These are phyloP conservation scores for Pontederia crassipes DNA, from an alignment of 176 grass and related monocot genomes.

Conservation along the genomic window DNA sequence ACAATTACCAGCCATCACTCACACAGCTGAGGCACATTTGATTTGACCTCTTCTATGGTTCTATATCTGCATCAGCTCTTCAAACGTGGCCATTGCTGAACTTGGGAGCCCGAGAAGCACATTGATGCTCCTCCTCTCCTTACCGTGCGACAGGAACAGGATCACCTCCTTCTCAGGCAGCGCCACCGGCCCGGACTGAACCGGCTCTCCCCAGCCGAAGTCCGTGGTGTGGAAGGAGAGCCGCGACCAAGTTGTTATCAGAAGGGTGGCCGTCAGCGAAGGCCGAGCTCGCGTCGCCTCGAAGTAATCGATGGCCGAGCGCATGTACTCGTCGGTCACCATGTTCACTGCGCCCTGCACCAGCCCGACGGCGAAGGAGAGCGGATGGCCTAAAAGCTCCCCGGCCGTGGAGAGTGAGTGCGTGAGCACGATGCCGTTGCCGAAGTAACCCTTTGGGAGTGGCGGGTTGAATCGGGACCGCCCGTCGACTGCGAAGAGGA, in stretches of 20 bases:
- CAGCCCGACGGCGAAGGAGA: conserved; percentile 36
- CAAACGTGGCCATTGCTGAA: conserved; percentile 68
- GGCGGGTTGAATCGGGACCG: conserved; percentile 46
- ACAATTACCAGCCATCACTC: too few species aligned
- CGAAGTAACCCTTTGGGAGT: conserved; percentile 61
- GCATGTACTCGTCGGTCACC: conserved; percentile 85
- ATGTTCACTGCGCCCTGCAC: conserved; percentile 56
- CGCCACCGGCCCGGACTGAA: conserved; percentile 65
- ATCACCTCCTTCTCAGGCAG: conserved; percentile 92
- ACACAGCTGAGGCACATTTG: not conserved
- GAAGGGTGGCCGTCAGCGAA: conserved; percentile 67
- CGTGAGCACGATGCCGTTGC: conserved; percentile 80
- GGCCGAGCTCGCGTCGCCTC: conserved; percentile 68
- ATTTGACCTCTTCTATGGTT: not conserved
- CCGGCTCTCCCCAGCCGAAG: conserved; percentile 78
- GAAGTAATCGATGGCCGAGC: conserved; percentile 88
- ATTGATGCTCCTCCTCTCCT: conserved; percentile 79
- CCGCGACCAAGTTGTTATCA: conserved; percentile 86
- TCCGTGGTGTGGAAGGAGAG: conserved; percentile 71
- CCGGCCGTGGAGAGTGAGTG: conserved; percentile 41
- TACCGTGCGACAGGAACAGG: conserved; percentile 73
- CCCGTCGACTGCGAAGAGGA: conserved; percentile 89
- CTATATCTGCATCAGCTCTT: conserved; percentile 54
- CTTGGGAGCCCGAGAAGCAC: conserved; percentile 80
- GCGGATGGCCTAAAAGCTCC: conserved; percentile 39